A percentile compares a stretch with the other conserved stretches of the same genome.
phyloP scores from a whole-genome alignment of 768 basidiomycete genomes.

The Nidularia pulvinata region DNA sequence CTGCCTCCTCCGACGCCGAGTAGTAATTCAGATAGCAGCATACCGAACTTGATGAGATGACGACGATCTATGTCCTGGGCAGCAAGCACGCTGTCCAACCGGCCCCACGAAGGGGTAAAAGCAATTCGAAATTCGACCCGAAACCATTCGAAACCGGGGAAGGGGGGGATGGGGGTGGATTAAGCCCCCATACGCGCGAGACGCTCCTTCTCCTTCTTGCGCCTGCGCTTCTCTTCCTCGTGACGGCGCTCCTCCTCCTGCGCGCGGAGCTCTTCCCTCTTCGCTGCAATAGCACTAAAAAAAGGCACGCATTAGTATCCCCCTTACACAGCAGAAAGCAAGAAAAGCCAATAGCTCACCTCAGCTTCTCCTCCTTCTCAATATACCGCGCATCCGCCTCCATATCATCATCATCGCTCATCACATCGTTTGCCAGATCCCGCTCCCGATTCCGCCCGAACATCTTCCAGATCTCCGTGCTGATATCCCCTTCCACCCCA shows the following conservation, averaged over 20 bases:
- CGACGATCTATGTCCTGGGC: too few relatives aligned
- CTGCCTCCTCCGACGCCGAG: too few relatives aligned
- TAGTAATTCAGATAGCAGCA: too few relatives aligned
- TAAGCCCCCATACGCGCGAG: constrained; percentile 9
- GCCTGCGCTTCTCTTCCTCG: constrained; percentile 74
- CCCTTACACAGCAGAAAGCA: constrained; percentile 5
- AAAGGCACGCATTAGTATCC: constrained; percentile 3
- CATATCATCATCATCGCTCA: constrained; percentile 83
- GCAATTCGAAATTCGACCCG: neutral
- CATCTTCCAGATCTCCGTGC: constrained; percentile 64
- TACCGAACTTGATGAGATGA: too few relatives aligned
- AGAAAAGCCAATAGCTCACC: constrained; percentile 24
- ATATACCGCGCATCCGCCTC: constrained; percentile 62
- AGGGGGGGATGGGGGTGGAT: too few relatives aligned
- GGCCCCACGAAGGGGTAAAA: too few relatives aligned
- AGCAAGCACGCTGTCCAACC: too few relatives aligned
- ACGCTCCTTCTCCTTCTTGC: constrained; percentile 58
- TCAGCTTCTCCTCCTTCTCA: constrained; percentile 69
- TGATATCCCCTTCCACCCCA: constrained; percentile 29
- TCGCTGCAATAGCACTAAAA: constrained; percentile 59
- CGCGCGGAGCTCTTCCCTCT: constrained; percentile 61
- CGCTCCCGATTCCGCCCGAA: constrained; percentile 65
- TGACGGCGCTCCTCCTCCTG: constrained; percentile 63
- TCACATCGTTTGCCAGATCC: constrained; percentile 54
- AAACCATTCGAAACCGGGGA: neutral